Evolutionary conservation across 2,329 filamentous ascomycete genomes (phyloP).

Genomic region (Arthroderma sp.): DNA sequence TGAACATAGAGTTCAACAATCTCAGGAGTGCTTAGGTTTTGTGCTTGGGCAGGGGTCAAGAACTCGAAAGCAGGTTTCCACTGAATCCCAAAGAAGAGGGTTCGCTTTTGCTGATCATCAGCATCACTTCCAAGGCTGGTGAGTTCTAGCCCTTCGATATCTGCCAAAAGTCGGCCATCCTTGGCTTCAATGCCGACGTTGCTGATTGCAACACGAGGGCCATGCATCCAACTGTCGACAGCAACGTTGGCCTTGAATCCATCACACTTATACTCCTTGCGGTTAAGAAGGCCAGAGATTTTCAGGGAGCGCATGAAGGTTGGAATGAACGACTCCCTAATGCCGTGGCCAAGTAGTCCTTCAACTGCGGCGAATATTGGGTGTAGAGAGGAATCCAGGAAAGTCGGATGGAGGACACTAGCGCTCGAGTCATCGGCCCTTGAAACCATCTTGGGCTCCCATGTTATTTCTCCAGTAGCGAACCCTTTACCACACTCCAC

Average conservation of each 20-base stretch:
- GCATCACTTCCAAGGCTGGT: conserved; percentile 15
- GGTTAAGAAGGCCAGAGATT: conserved; percentile 14
- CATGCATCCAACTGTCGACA: conserved; percentile 14
- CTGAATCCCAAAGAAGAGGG: conserved; percentile 16
- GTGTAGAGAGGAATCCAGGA: conserved; percentile 18
- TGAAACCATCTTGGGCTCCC: conserved; percentile 10
- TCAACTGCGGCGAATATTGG: conserved; percentile 17
- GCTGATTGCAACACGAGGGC: conserved; percentile 16
- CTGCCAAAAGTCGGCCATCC: conserved; percentile 12
- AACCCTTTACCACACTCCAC: conserved; percentile 17
- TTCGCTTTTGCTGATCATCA: conserved; percentile 11
- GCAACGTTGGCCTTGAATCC: conserved; percentile 12
- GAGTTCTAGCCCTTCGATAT: conserved; percentile 16
- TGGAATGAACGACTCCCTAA: conserved; percentile 17
- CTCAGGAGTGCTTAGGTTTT: conserved; percentile 8
- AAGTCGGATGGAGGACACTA: conserved; percentile 16
- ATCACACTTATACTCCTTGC: conserved; percentile 9
- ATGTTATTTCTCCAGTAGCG: conserved; percentile 15
- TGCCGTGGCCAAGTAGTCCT: conserved; percentile 11
- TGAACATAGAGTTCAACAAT: conserved; percentile 12
- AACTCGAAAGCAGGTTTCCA: conserved; percentile 17
- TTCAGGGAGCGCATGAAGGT: conserved; percentile 17
- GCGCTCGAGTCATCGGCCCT: conserved; percentile 7
- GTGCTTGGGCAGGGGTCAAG: conserved; percentile 10
- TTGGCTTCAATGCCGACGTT: conserved; percentile 14